phyloP scores from a whole-genome alignment of 164 flowering plant genomes.

The Piper longum region DNA sequence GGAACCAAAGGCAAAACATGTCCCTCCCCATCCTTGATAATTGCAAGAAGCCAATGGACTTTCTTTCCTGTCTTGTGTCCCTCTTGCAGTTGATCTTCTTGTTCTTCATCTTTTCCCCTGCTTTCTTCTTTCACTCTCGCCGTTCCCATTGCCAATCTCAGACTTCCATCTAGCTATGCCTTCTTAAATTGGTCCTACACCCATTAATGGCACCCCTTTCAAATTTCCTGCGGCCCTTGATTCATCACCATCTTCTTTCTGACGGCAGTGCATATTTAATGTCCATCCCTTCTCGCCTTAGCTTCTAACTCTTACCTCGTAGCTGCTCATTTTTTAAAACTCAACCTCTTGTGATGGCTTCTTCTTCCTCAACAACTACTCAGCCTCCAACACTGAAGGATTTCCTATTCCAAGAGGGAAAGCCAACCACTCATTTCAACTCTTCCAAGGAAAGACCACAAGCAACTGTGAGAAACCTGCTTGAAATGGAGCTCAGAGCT shows the following conservation, averaged over 20 bases:
- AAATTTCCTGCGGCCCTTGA: background rate
- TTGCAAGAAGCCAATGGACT: background rate
- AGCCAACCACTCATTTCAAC: conserved; percentile 54
- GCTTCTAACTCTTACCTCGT: background rate
- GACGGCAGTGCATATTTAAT: background rate
- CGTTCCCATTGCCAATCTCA: conserved; percentile 3
- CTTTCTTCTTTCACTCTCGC: conserved; percentile 11
- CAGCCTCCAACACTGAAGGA: conserved; percentile 49
- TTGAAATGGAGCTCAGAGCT: conserved; percentile 32
- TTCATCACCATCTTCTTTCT: background rate
- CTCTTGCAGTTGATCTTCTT: too few relatives aligned
- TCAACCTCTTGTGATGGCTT: background rate
- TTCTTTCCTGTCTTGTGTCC: background rate
- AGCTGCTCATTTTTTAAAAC: background rate
- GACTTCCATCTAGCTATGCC: conserved; percentile 3
- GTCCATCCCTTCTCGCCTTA: background rate
- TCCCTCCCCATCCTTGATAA: background rate
- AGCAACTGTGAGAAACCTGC: conserved; percentile 32
- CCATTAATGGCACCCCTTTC: too few relatives aligned
- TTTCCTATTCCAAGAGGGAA: conserved; percentile 42
- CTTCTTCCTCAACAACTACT: background rate
- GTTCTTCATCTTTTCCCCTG: conserved; percentile 16
- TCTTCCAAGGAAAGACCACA: conserved; percentile 41
- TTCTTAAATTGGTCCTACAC: background rate
- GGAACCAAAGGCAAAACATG: background rate